A percentile compares a stretch with the other conserved stretches of the same genome.
These are phyloP conservation scores for Hysterium pulicare DNA, from an alignment of 2,329 filamentous ascomycete genomes.

Conservation along the genomic window DNA sequence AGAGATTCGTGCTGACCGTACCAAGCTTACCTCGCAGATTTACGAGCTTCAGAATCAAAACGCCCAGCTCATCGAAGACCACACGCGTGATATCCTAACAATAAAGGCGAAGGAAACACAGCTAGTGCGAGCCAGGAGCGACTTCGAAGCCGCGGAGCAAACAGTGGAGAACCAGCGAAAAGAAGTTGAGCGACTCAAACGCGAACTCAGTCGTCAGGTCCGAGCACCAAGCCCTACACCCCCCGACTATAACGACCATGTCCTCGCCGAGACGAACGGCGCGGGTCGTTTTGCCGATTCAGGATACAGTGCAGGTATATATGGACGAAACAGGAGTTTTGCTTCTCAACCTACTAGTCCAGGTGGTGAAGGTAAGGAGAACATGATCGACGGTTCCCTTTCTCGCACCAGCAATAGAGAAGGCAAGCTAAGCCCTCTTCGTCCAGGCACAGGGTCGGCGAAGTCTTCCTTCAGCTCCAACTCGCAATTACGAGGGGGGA, in stretches of 20 bases:
- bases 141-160: slow-evolving; percentile 84
- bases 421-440: slow-evolving; percentile 38
- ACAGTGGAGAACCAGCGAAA: slow-evolving; percentile 78
- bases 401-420: slow-evolving; percentile 32
- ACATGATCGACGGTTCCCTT: slow-evolving; percentile 31
- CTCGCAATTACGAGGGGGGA: slow-evolving; percentile 32
- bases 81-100: slow-evolving; percentile 89
- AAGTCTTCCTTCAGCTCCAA: slow-evolving; percentile 21
- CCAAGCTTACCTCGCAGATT: slow-evolving; percentile 79
- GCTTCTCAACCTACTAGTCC: slow-evolving; percentile 30
- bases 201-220: slow-evolving; percentile 62
- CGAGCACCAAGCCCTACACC: slow-evolving; percentile 56
- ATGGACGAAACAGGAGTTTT: slow-evolving; percentile 27
- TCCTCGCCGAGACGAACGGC: slow-evolving; percentile 59
- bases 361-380: slow-evolving; percentile 48
- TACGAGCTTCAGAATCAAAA: slow-evolving; percentile 96
- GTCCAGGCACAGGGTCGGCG: slow-evolving; percentile 29
- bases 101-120: slow-evolving; percentile 99
- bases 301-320: slow-evolving; percentile 31
- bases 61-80: slow-evolving; percentile 92
- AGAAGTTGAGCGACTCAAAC: slow-evolving; percentile 90
- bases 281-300: slow-evolving; percentile 28
- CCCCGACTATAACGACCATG: slow-evolving; percentile 38
- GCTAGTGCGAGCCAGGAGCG: slow-evolving; percentile 83
- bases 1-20: slow-evolving; percentile 76